Percentiles rank a stretch among this genome's conserved stretches.
Conservation (phyloP, 345 rosid genomes). For the Murraya paniculata region DNA sequence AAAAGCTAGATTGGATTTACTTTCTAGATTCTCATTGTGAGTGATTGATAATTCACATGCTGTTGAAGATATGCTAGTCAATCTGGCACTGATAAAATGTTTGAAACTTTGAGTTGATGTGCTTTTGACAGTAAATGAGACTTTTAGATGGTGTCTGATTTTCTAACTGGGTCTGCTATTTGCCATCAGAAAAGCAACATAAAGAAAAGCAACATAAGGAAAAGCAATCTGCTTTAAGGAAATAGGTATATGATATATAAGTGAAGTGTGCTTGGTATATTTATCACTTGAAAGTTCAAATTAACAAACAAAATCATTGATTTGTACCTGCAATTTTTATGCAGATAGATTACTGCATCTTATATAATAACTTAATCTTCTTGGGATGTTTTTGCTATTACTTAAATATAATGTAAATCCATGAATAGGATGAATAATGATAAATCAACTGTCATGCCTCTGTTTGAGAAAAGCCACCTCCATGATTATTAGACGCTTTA, state of each 20-base stretch:
- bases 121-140: constrained; percentile 1
- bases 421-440: not conserved
- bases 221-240: not conserved
- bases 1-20: constrained; percentile 4
- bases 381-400: constrained; percentile 8
- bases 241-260: not conserved
- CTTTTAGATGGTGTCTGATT: constrained; percentile 15
- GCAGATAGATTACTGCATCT: not conserved
- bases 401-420: not conserved
- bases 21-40: constrained; percentile 24
- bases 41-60: not conserved
- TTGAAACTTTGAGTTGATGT: not conserved
- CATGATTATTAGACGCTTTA: not conserved
- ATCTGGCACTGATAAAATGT: constrained; percentile 11
- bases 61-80: constrained; percentile 4
- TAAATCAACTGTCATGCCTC: constrained; percentile 4
- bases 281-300: not conserved
- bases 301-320: not conserved
- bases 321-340: constrained; percentile 1
- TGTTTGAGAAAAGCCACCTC: not conserved
- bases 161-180: constrained; percentile 13
- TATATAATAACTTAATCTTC: not conserved
- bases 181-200: constrained; percentile 11
- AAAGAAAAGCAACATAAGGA: constrained; percentile 4
- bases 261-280: not conserved